These are phyloP conservation scores for Fusarium pseudoanthophilum DNA, from an alignment of 2,329 filamentous ascomycete genomes.

Conservation along the genomic window DNA sequence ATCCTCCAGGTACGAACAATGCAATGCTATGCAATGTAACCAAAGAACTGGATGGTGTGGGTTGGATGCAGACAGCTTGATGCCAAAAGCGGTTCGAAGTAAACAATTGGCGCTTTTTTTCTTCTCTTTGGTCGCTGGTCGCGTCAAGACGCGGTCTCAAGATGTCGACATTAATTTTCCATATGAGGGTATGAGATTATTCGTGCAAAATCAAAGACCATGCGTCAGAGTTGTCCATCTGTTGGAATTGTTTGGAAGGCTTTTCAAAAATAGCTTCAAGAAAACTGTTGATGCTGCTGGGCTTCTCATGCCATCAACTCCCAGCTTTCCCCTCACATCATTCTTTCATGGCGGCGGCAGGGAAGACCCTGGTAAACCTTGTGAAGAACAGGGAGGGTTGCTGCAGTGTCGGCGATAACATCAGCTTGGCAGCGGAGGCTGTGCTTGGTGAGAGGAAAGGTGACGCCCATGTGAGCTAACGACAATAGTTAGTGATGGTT, in stretches of 20 bases:
- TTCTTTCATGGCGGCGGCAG: conserved; percentile 22
- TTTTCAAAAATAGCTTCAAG: background rate
- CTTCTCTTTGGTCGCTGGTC: background rate
- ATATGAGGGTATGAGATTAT: background rate
- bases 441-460: conserved; percentile 25
- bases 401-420: conserved; percentile 42
- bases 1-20: conserved; percentile 34
- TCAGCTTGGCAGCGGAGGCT: conserved; percentile 43
- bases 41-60: conserved; percentile 6
- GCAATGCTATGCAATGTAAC: conserved; percentile 20
- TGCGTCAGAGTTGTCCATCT: background rate
- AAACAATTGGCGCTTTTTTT: conserved; percentile 17
- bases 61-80: conserved; percentile 25
- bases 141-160: conserved; percentile 16
- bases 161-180: background rate
- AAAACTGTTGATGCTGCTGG: background rate
- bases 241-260: background rate
- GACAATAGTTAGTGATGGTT: conserved; percentile 21
- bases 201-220: background rate
- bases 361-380: conserved; percentile 34
- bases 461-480: conserved; percentile 12
- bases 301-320: conserved; percentile 2
- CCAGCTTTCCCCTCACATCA: conserved; percentile 12
- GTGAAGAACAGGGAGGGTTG: conserved; percentile 21
- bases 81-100: conserved; percentile 36